Conservation (phyloP, 1,284 basidiomycete genomes). For the Cutaneotrichosporon mucoides region DNA sequence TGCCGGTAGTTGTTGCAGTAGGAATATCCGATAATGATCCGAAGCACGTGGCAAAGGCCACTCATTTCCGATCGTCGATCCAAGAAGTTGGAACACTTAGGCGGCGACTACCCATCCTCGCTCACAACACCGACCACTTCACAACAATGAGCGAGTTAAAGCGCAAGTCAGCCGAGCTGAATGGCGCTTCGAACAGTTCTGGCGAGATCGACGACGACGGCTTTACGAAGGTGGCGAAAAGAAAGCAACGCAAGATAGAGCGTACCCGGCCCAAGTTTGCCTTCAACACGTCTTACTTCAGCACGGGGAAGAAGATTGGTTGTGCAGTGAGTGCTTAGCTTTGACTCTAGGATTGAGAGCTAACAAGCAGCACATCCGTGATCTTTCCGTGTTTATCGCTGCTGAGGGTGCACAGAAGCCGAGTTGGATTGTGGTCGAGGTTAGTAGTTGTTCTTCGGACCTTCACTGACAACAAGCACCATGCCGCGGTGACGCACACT, state of each 20-base stretch:
- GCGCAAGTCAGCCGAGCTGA: not conserved
- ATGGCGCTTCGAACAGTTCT: no score
- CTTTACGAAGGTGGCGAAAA: slow-evolving; percentile 69
- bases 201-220: slow-evolving; percentile 28
- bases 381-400: slow-evolving; percentile 71
- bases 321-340: slow-evolving; percentile 60
- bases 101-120: not conserved
- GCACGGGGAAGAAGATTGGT: slow-evolving; percentile 64
- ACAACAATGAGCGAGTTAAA: slow-evolving; percentile 1
- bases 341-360: no score
- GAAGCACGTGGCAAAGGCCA: no score
- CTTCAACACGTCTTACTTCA: slow-evolving; percentile 69
- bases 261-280: slow-evolving; percentile 65
- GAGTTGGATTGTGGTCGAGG: slow-evolving; percentile 77
- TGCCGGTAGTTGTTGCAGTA: no score
- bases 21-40: no score
- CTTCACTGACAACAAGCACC: slow-evolving; percentile 55
- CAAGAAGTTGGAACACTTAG: no score
- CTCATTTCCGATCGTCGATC: no score
- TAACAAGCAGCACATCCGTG: slow-evolving; percentile 67
- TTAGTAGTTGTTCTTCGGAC: slow-evolving; percentile 39
- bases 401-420: slow-evolving; percentile 69
- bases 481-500: slow-evolving; percentile 66
- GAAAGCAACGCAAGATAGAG: slow-evolving; percentile 70
- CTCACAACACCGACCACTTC: not conserved